phyloP scores from a whole-genome alignment of 495 filamentous ascomycete genomes.

The Penicillium canariense region DNA sequence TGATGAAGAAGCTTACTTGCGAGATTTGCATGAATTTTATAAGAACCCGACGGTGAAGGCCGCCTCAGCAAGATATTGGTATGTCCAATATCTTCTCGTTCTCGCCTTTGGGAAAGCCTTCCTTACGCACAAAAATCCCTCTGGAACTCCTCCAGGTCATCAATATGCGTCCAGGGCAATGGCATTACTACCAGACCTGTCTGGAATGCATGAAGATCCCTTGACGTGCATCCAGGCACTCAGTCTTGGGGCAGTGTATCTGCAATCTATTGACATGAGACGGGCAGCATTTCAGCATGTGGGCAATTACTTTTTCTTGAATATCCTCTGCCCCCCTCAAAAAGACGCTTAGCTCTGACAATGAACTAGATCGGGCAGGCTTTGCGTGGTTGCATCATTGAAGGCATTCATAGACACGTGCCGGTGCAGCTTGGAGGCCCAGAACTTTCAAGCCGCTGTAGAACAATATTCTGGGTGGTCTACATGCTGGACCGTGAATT shows the following conservation, averaged over 20 bases:
- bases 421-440: slow-evolving; percentile 26
- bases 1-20: slow-evolving; percentile 35
- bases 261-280: slow-evolving; percentile 40
- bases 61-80: slow-evolving; percentile 32
- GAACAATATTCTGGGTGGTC: slow-evolving; percentile 40
- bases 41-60: slow-evolving; percentile 23
- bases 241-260: slow-evolving; percentile 34
- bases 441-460: slow-evolving; percentile 28
- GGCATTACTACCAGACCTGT: slow-evolving; percentile 36
- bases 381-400: slow-evolving; percentile 34
- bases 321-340: too few species aligned
- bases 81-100: slow-evolving; percentile 39
- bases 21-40: slow-evolving; percentile 34
- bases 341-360: background rate
- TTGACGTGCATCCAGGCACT: slow-evolving; percentile 35
- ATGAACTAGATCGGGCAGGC: slow-evolving; percentile 34
- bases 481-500: slow-evolving; percentile 41
- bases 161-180: slow-evolving; percentile 38
- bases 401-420: slow-evolving; percentile 38
- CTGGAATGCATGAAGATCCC: slow-evolving; percentile 33
- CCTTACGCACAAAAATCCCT: slow-evolving; percentile 25
- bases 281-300: slow-evolving; percentile 37
- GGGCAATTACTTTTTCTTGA: slow-evolving; percentile 9
- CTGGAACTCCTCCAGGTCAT: slow-evolving; percentile 35
- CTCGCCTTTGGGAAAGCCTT: slow-evolving; percentile 44